Conservation (phyloP, 1,284 basidiomycete species). For the Malassezia brasiliensis region DNA sequence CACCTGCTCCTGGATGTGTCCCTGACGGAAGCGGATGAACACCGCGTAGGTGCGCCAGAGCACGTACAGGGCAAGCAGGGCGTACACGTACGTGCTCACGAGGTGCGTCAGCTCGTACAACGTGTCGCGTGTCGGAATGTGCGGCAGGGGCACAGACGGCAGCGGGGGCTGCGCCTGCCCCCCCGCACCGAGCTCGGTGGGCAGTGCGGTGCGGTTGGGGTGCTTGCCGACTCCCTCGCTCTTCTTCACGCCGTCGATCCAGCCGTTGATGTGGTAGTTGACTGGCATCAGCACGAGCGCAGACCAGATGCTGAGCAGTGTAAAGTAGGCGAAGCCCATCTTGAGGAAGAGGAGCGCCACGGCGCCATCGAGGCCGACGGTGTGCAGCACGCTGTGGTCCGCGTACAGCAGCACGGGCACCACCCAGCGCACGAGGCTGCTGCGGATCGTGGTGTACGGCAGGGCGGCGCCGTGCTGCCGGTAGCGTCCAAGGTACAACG, state of each 20-base stretch:
- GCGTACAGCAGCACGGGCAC: conserved; percentile 78
- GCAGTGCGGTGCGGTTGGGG: not conserved
- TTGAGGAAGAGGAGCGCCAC: conserved; percentile 91
- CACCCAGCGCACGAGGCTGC: conserved; percentile 87
- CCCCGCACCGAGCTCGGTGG: not conserved
- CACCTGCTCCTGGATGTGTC: conserved; percentile 1
- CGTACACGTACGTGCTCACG: conserved; percentile 85
- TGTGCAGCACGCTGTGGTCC: conserved; percentile 88
- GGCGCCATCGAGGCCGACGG: conserved; percentile 89
- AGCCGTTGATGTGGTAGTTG: conserved; percentile 43
- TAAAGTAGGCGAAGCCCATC: conserved; percentile 81
- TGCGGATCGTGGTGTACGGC: conserved; percentile 63
- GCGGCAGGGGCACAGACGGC: conserved; percentile 27
- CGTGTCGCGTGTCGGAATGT: conserved; percentile 42
- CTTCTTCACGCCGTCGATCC: conserved; percentile 39
- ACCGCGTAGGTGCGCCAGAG: conserved; percentile 78
- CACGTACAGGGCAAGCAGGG: conserved; percentile 69
- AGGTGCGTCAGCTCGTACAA: conserved; percentile 60
- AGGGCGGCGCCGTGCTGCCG: conserved; percentile 90
- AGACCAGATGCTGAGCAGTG: conserved; percentile 60
- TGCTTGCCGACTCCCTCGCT: conserved; percentile 5
- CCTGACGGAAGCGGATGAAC: conserved; percentile 79
- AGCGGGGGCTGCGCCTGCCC: conserved; percentile 19
- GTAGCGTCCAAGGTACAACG: conserved; percentile 71
- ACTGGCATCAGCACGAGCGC: conserved; percentile 44